phyloP scores from a whole-genome alignment of 1,139 yeast genomes.

The Kazachstania sp. region DNA sequence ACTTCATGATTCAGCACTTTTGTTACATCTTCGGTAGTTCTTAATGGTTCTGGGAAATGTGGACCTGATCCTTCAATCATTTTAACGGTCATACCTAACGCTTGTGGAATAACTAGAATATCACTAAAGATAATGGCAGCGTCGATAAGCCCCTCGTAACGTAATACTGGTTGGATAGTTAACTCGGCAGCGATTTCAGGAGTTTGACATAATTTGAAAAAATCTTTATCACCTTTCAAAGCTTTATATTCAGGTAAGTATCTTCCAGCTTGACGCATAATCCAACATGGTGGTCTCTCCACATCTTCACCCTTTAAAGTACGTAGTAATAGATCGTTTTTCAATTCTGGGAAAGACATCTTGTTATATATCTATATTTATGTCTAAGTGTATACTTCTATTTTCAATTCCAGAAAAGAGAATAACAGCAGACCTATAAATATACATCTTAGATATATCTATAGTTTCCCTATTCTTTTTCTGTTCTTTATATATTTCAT shows the following conservation, averaged over 20 bases:
- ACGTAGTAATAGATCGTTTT: slow-evolving; percentile 82
- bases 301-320: slow-evolving; percentile 84
- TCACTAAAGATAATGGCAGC: slow-evolving; percentile 97
- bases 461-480: no score
- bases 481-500: no score
- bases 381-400: background rate
- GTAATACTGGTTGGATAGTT: slow-evolving; percentile 92
- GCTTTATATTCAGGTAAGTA: slow-evolving; percentile 86
- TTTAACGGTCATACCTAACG: slow-evolving; percentile 91
- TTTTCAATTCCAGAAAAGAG: background rate
- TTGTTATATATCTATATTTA: background rate
- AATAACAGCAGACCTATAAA: no score
- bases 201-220: slow-evolving; percentile 87
- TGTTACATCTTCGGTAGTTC: slow-evolving; percentile 59
- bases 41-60: slow-evolving; percentile 78
- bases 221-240: slow-evolving; percentile 80
- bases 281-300: slow-evolving; percentile 97
- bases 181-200: slow-evolving; percentile 90
- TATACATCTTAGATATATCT: no score
- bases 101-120: slow-evolving; percentile 93
- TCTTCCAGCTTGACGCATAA: slow-evolving; percentile 58
- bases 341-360: slow-evolving; percentile 50
- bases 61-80: slow-evolving; percentile 97
- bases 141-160: slow-evolving; percentile 79
- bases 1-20: slow-evolving; percentile 48